Conservation (phyloP, 2,329 filamentous ascomycete genomes). For the Kalmusia sp. region DNA sequence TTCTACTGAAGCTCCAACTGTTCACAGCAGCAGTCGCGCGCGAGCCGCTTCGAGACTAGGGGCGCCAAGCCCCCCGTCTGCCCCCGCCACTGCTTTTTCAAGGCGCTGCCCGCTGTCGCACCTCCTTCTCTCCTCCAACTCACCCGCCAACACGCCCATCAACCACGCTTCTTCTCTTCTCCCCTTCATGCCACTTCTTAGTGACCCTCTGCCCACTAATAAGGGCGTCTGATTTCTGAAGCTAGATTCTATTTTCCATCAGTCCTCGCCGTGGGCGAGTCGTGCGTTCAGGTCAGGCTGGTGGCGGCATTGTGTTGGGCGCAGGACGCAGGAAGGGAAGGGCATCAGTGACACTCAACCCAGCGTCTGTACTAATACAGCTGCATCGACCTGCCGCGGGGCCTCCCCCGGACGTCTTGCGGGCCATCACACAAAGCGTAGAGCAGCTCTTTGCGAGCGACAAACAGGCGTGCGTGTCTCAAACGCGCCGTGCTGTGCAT, state of each 20-base stretch:
- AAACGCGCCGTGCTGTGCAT: constrained; percentile 34
- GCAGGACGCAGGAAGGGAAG: constrained; percentile 30
- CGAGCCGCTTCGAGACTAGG: constrained; percentile 23
- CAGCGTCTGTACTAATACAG: constrained; percentile 44
- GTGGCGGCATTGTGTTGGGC: constrained; percentile 38
- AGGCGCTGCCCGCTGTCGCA: constrained; percentile 23
- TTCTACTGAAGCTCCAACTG: constrained; percentile 1
- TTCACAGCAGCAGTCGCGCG: constrained; percentile 12
- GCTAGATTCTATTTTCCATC: constrained; percentile 39
- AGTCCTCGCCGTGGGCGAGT: constrained; percentile 40
- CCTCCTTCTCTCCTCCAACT: constrained; percentile 15
- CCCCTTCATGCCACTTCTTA: constrained; percentile 43
- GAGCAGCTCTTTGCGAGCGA: constrained; percentile 27
- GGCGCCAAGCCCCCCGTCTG: constrained; percentile 20
- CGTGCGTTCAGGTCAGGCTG: constrained; percentile 33
- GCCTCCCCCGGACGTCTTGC: constrained; percentile 27
- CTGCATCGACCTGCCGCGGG: constrained; percentile 30
- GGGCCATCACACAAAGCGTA: constrained; percentile 30
- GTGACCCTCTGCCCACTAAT: constrained; percentile 48
- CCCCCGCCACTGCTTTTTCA: constrained; percentile 21
- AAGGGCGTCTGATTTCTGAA: constrained; percentile 47
- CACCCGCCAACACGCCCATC: constrained; percentile 16
- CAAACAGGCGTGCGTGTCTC: constrained; percentile 17
- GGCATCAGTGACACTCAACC: constrained; percentile 38
- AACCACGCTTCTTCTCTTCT: constrained; percentile 37